Percentiles rank a stretch among this genome's conserved stretches.
Conservation (phyloP, 352 stramenopile species). For the Globisporangium cederbergense region DNA sequence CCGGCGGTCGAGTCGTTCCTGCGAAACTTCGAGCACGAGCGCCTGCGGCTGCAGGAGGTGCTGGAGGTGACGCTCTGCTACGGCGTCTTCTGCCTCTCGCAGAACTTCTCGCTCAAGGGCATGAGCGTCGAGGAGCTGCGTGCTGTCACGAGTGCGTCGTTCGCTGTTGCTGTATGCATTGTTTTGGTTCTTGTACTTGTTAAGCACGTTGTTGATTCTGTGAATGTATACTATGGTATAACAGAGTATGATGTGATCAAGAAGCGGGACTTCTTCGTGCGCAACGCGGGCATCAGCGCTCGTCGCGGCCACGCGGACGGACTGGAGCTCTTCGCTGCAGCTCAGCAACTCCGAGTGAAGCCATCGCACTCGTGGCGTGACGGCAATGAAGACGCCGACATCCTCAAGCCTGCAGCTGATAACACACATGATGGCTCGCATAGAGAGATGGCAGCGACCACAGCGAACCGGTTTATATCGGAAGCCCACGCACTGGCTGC, state of each 20-base stretch:
- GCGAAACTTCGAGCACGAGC: slow-evolving; percentile 63
- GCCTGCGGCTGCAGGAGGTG: slow-evolving; percentile 44
- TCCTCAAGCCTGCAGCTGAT: neutral
- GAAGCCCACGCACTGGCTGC: neutral
- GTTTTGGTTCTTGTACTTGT: neutral
- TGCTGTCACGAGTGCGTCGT: slow-evolving; percentile 42
- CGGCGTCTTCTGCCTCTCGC: slow-evolving; percentile 60
- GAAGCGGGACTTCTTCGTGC: slow-evolving; percentile 62
- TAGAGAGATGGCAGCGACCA: neutral
- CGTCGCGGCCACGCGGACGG: neutral
- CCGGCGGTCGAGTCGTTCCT: slow-evolving; percentile 57
- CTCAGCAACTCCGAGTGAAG: slow-evolving; percentile 34
- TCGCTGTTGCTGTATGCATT: neutral
- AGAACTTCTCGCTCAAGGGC: slow-evolving; percentile 59
- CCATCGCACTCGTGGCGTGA: slow-evolving; percentile 67
- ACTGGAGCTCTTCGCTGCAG: neutral
- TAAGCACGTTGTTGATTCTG: too few species aligned
- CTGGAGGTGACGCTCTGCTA: slow-evolving; percentile 74
- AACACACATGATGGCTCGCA: neutral
- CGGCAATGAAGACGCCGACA: slow-evolving; percentile 34
- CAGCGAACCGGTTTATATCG: slow-evolving; percentile 1
- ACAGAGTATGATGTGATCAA: slow-evolving; percentile 45
- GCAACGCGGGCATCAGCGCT: slow-evolving; percentile 26
- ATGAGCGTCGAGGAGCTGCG: slow-evolving; percentile 60
- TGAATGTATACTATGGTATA: too few species aligned